These are phyloP conservation scores for Tetrapisispora fleetii DNA, from an alignment of 805 yeast genomes.

Conservation along the genomic window DNA sequence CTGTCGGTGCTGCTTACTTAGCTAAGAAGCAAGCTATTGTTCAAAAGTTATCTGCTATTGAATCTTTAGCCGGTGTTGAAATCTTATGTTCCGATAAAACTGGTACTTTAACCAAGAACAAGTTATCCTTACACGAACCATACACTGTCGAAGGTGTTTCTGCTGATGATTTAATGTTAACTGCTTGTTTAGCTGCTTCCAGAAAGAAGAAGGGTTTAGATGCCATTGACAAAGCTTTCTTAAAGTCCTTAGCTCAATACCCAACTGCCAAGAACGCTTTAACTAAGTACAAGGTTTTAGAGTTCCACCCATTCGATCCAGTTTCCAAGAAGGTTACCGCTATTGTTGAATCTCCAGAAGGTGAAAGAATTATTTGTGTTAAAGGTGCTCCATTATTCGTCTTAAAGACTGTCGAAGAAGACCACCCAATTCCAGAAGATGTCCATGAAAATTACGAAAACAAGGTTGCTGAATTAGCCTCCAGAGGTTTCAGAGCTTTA, in stretches of 20 bases:
- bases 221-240: slow-evolving; percentile 95
- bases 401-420: slow-evolving; percentile 92
- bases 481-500: slow-evolving; percentile 96
- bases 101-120: slow-evolving; percentile 96
- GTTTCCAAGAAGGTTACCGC: slow-evolving; percentile 95
- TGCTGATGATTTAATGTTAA: slow-evolving; percentile 90
- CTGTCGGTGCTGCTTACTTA: slow-evolving; percentile 98
- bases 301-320: slow-evolving; percentile 97
- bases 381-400: slow-evolving; percentile 98
- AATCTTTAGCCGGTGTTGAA: slow-evolving; percentile 95
- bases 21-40: slow-evolving; percentile 96
- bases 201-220: slow-evolving; percentile 97
- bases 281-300: slow-evolving; percentile 86
- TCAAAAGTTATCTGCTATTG: slow-evolving; percentile 93
- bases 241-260: slow-evolving; percentile 76
- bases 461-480: slow-evolving; percentile 95
- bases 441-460: slow-evolving; percentile 88
- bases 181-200: slow-evolving; percentile 96
- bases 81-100: slow-evolving; percentile 96
- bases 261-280: slow-evolving; percentile 91
- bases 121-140: slow-evolving; percentile 90
- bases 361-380: slow-evolving; percentile 89
- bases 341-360: slow-evolving; percentile 89
- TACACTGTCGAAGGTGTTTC: slow-evolving; percentile 97
- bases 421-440: slow-evolving; percentile 91